phyloP scores from a whole-genome alignment of 75 land plant genomes.

The Chamaecyparis obtusa region DNA sequence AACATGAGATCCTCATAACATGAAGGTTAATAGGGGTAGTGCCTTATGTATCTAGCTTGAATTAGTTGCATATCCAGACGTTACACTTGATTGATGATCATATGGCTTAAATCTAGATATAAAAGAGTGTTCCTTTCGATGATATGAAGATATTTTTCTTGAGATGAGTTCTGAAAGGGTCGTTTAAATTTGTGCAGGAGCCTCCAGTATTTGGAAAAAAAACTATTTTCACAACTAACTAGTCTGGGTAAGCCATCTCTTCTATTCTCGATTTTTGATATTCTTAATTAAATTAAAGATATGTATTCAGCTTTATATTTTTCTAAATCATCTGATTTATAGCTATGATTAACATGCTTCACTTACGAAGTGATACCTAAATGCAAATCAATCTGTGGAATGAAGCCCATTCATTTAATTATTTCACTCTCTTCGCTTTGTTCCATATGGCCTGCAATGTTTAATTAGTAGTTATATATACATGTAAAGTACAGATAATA shows the following conservation, averaged over 20 bases:
- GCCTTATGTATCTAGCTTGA: background rate
- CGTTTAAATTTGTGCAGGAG: conserved; percentile 40
- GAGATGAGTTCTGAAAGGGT: background rate
- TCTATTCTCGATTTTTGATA: background rate
- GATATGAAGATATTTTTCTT: background rate
- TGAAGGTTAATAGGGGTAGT: background rate
- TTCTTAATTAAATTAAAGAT: background rate
- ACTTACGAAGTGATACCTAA: background rate
- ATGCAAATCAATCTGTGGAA: background rate
- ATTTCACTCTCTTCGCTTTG: background rate
- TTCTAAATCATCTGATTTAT: background rate
- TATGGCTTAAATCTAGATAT: background rate
- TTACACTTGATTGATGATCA: background rate
- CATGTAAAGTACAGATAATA: background rate
- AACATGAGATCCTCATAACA: background rate
- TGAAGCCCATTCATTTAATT: background rate
- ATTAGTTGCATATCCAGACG: background rate
- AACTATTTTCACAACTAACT: conserved; percentile 47
- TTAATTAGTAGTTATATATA: background rate
- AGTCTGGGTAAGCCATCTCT: conserved; percentile 54
- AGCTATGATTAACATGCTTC: background rate
- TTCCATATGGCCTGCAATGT: background rate
- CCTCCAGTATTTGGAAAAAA: conserved; percentile 86
- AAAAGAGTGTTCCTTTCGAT: background rate
- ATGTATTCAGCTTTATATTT: background rate